phyloP scores from a whole-genome alignment of 2,329 filamentous ascomycete species.

The Fusarium hostae region DNA sequence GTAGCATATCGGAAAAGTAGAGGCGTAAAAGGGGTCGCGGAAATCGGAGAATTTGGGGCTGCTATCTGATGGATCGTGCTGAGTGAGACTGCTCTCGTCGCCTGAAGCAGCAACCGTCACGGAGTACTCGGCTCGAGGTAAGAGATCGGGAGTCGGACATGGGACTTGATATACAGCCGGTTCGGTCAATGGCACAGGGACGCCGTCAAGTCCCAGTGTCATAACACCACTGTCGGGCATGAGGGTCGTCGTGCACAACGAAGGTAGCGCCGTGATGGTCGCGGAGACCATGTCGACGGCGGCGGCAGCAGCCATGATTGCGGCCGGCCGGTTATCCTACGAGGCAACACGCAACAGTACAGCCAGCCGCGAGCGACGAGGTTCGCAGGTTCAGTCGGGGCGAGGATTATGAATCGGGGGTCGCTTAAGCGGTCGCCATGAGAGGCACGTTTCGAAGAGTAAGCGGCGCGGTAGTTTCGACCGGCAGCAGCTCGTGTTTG shows the following conservation, averaged over 20 bases:
- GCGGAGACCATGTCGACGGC: constrained; percentile 36
- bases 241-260: constrained; percentile 55
- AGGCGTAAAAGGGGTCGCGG: constrained; percentile 90
- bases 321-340: constrained; percentile 38
- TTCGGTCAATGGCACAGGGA: constrained; percentile 66
- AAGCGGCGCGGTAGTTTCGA: neutral
- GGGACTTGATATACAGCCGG: constrained; percentile 65
- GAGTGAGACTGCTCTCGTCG: constrained; percentile 50
- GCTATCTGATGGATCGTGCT: constrained; percentile 46
- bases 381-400: constrained; percentile 27
- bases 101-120: constrained; percentile 54
- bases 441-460: constrained; percentile 2
- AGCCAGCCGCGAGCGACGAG: constrained; percentile 45
- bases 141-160: constrained; percentile 42
- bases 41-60: constrained; percentile 68
- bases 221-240: constrained; percentile 59
- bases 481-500: constrained; percentile 1
- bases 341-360: constrained; percentile 32
- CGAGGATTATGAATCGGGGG: neutral
- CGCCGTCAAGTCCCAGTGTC: constrained; percentile 62
- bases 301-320: constrained; percentile 42
- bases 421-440: constrained; percentile 40
- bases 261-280: constrained; percentile 46
- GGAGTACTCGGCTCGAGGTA: constrained; percentile 35
- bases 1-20: constrained; percentile 91